Percentiles rank a stretch among this genome's conserved stretches.
Conservation (phyloP, 441 rosid species). For the Cnidoscolus chayamansa region DNA sequence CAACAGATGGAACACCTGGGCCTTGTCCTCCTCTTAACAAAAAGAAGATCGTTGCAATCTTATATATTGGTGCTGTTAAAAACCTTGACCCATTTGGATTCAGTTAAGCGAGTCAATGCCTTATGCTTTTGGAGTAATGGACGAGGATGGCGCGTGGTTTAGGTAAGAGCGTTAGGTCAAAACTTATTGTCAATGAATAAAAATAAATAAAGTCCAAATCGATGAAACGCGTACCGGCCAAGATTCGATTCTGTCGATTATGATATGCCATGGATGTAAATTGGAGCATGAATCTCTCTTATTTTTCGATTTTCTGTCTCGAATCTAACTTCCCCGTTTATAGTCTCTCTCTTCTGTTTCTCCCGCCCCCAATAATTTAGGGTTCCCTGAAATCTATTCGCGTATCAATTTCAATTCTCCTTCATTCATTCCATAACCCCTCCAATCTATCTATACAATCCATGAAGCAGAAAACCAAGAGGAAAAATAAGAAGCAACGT, state of each 20-base stretch:
- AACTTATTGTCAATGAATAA: no score
- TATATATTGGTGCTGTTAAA: no score
- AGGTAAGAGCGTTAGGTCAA: no score
- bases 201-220: background rate
- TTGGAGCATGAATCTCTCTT: background rate
- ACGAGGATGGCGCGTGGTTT: no score
- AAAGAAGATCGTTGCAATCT: no score
- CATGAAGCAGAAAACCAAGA: constrained; percentile 51
- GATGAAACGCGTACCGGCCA: background rate
- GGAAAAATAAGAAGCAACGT: constrained; percentile 41
- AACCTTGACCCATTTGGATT: no score
- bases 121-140: no score
- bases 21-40: no score
- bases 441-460: background rate
- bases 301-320: background rate
- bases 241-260: background rate
- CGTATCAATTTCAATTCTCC: background rate
- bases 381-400: constrained; percentile 9
- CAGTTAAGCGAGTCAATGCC: no score
- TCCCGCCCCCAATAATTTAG: constrained; percentile 17
- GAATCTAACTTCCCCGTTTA: background rate
- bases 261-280: background rate
- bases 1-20: no score
- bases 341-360: background rate
- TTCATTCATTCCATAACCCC: background rate